Evolutionary conservation across 2,329 filamentous ascomycete species (phyloP).

Genomic region (Intubia oerlemansii): DNA sequence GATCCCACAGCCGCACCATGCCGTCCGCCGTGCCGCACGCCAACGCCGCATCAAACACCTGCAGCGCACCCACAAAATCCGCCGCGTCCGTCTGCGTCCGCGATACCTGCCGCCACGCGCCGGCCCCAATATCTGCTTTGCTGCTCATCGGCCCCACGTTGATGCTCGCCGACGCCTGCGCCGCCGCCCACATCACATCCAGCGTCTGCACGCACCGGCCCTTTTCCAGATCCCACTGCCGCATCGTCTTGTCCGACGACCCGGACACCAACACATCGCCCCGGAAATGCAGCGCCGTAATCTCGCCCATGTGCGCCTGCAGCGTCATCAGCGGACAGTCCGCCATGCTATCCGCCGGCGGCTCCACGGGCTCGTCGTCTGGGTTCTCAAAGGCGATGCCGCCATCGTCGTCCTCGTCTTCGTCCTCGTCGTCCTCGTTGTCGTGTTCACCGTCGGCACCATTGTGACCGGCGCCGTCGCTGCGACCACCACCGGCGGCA

Average conservation of each 20-base stretch:
- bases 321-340: constrained; percentile 82
- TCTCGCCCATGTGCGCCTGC: constrained; percentile 77
- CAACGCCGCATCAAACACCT: constrained; percentile 88
- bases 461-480: too few species aligned
- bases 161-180: constrained; percentile 58
- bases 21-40: constrained; percentile 94
- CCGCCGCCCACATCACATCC: constrained; percentile 94
- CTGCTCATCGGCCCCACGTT: constrained; percentile 14
- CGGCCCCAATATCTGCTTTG: constrained; percentile 10
- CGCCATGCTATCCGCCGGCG: constrained; percentile 59
- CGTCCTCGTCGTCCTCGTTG: too few species aligned
- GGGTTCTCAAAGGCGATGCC: constrained; percentile 53
- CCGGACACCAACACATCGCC: constrained; percentile 84
- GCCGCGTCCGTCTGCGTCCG: constrained; percentile 57
- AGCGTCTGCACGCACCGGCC: constrained; percentile 95
- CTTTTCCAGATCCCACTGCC: constrained; percentile 94
- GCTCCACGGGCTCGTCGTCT: constrained; percentile 45
- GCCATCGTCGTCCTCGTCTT: constrained; percentile 33
- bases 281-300: constrained; percentile 81
- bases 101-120: constrained; percentile 54
- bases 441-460: too few species aligned
- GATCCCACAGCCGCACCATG: constrained; percentile 92
- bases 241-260: constrained; percentile 88
- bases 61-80: constrained; percentile 84
- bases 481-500: too few species aligned